Percentiles rank a stretch among this genome's conserved stretches.
Evolutionary conservation across 2,329 filamentous ascomycete species (phyloP).

Genomic region (Fusarium citri): DNA sequence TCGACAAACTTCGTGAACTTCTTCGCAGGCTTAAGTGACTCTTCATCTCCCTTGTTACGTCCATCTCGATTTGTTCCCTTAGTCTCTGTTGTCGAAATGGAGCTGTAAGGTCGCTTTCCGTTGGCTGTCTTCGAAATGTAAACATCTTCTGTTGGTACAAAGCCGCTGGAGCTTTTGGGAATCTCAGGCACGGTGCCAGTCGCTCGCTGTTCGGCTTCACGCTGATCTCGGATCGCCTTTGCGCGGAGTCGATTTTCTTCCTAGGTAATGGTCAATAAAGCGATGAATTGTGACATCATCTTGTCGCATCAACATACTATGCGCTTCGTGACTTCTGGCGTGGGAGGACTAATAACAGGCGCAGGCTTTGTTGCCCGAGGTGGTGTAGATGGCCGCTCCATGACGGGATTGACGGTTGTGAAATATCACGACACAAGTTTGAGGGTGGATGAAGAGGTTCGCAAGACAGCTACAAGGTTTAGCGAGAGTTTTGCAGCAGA

Average conservation of each 20-base stretch:
- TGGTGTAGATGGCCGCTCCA: slow-evolving; percentile 63
- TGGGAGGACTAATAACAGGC: slow-evolving; percentile 59
- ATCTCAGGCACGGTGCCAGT: slow-evolving; percentile 56
- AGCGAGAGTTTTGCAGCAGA: not conserved
- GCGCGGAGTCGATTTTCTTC: slow-evolving; percentile 90
- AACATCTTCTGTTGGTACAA: slow-evolving; percentile 76
- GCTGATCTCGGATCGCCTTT: slow-evolving; percentile 84
- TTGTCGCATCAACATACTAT: slow-evolving; percentile 58
- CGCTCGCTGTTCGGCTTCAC: slow-evolving; percentile 70
- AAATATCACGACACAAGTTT: not conserved
- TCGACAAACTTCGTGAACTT: slow-evolving; percentile 97
- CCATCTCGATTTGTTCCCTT: slow-evolving; percentile 77
- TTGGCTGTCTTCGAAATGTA: slow-evolving; percentile 58
- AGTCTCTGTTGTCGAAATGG: slow-evolving; percentile 63
- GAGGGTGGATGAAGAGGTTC: not conserved
- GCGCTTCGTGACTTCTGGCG: slow-evolving; percentile 65
- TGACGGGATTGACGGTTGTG: slow-evolving; percentile 39
- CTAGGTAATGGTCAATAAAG: slow-evolving; percentile 55
- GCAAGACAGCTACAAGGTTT: not conserved
- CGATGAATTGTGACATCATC: rapidly evolving
- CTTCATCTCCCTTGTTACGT: slow-evolving; percentile 61
- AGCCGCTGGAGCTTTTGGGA: slow-evolving; percentile 71
- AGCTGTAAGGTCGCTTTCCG: slow-evolving; percentile 77
- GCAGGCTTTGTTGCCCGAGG: slow-evolving; percentile 51
- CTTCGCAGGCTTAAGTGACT: slow-evolving; percentile 76